Conservation (phyloP, 306 rosid species). For the Malus fusca region DNA sequence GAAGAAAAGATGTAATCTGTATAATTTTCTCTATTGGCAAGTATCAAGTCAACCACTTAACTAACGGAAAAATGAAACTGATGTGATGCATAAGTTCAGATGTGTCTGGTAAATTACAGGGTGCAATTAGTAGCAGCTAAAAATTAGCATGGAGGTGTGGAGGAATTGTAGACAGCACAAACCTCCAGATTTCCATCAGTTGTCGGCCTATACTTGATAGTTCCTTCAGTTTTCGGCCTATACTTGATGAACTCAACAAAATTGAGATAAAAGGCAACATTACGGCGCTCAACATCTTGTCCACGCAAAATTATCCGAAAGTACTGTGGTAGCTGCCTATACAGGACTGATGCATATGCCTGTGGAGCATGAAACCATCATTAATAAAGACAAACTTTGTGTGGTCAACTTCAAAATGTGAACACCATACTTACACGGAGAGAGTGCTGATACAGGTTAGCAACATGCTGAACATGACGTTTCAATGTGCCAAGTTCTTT, state of each 20-base stretch:
- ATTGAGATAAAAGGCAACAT: conserved; percentile 67
- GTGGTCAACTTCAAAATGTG: not conserved
- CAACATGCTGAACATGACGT: conserved; percentile 53
- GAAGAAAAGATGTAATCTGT: not conserved
- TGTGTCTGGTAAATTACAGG: not conserved
- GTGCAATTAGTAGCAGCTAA: not conserved
- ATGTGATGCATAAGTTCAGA: not conserved
- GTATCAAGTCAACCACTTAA: not conserved
- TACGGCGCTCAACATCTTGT: conserved; percentile 51
- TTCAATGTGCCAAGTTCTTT: conserved; percentile 25
- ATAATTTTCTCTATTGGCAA: not conserved
- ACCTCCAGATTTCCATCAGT: conserved; percentile 47
- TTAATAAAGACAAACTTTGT: not conserved
- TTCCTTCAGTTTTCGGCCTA: conserved; percentile 29
- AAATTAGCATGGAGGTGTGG: not conserved
- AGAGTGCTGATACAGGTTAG: conserved; percentile 51
- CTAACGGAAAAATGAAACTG: not conserved
- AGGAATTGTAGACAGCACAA: conserved; percentile 6
- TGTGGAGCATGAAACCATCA: conserved; percentile 26
- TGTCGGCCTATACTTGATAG: too few species aligned
- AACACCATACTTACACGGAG: conserved; percentile 61
- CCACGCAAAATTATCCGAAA: conserved; percentile 73
- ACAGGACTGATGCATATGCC: conserved; percentile 86
- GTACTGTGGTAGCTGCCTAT: conserved; percentile 46
- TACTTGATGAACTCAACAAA: conserved; percentile 49